Evolutionary conservation across 441 rosid genomes (phyloP), one percentile per base, ranked within the genome.

Genomic region (Eutrema salsugineum): DNA sequence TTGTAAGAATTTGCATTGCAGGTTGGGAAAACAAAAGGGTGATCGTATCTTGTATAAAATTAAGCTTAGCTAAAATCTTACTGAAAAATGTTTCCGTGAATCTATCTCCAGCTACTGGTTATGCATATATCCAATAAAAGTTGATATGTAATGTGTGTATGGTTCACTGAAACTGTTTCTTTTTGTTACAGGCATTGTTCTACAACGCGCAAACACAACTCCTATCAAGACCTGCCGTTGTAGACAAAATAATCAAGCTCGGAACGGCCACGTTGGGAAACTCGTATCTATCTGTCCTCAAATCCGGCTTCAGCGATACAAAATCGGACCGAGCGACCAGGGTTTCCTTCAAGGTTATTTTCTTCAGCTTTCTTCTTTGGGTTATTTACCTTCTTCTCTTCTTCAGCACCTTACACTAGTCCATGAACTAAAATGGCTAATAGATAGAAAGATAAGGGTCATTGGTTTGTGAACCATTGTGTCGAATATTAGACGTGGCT

Each of bases 321-420:
- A 71, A 70, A 38, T 85, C 93, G 10, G 96, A 91, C 82, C 86
- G 73, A 28, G 74, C 82, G 60, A 88, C 96, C 22, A 82, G 91
- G 71, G 82, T 91, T 63, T 90, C 97, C 46, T 94, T 94, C 83
- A 90, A 84, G 96, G 96, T 94, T 67, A 44, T 67, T 56, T 8
- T 28, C 15, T n/a, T 30, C 14, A 10, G 22, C 20, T 35, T 66
- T 32, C 42, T 22, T 53, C 44, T 65, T 15, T 38, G 11, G 24
- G 12, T 22, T 24, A 15, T 16, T 49, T 32, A 12, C 47, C 17
- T 42, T 62, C 20, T 43, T 54, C 30, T 38, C 17, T 42, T 62
- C 20, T 43, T 54, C 30, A 17, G 64, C 42, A 14, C 33, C 16
- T 51, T 62, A n/a, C 38, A 40, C 46, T 39, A 9, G 58, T 65